Conservation (phyloP, 2,329 filamentous ascomycete species). For the Volutella citrinella region DNA sequence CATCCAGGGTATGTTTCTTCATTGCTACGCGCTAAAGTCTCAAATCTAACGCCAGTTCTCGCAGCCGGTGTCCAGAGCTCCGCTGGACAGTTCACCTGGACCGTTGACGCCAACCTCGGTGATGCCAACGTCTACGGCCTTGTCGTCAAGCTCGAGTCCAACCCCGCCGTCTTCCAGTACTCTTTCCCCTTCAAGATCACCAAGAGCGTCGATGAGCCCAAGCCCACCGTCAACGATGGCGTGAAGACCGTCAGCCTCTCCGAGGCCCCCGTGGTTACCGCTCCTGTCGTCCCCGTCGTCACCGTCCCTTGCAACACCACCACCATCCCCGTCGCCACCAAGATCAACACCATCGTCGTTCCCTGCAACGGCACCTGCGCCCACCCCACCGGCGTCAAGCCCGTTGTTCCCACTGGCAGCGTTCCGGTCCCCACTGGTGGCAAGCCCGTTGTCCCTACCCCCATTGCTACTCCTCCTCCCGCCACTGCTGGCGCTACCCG, state of each 20-base stretch:
- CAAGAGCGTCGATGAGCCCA: slow-evolving; percentile 21
- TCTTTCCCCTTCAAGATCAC: slow-evolving; percentile 58
- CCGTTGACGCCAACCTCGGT: slow-evolving; percentile 44
- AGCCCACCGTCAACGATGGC: slow-evolving; percentile 21
- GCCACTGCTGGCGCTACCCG: slow-evolving; percentile 25
- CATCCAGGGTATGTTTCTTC: slow-evolving; percentile 50
- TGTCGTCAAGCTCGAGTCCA: slow-evolving; percentile 47
- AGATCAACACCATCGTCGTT: slow-evolving; percentile 21
- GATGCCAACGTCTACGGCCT: slow-evolving; percentile 53
- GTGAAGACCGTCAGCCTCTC: slow-evolving; percentile 29
- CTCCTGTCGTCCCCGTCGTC: slow-evolving; percentile 21
- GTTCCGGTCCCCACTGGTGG: slow-evolving; percentile 7
- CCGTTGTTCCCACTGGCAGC: slow-evolving; percentile 18
- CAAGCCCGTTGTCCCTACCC: slow-evolving; percentile 14
- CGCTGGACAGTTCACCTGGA: slow-evolving; percentile 47
- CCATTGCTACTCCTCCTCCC: slow-evolving; percentile 23
- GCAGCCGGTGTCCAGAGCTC: slow-evolving; percentile 47
- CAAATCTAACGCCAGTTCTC: too few relatives aligned
- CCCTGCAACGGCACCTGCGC: slow-evolving; percentile 17
- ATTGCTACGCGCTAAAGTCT: too few relatives aligned
- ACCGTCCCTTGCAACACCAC: slow-evolving; percentile 22
- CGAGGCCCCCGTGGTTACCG: slow-evolving; percentile 14
- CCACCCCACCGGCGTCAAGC: slow-evolving; percentile 23
- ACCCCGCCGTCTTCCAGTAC: slow-evolving; percentile 56
- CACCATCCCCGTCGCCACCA: slow-evolving; percentile 8